Base-by-base conservation (phyloP, 2,329 filamentous ascomycete species). In the Sclerotinia subarctica region DNA sequence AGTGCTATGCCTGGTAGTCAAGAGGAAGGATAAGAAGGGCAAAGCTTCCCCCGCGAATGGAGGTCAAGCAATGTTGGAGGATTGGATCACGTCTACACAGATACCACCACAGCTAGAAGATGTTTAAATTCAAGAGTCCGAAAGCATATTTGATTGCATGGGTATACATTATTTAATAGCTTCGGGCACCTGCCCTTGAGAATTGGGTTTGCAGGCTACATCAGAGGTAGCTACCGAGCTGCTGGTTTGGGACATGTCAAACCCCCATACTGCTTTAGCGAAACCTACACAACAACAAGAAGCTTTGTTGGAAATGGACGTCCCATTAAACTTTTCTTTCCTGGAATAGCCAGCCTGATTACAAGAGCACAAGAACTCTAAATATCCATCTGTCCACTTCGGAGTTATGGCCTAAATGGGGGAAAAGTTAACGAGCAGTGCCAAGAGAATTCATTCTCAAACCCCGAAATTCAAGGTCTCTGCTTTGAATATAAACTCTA, bases 1-100 rank as follows among this genome's bases (percentile, higher is more conserved):
- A 73, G 93, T 97, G 58, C 82, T 99, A 35, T 98, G 94, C 79
- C 84, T 99, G 69, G 90, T 99, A 11, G 89, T 99, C 75, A 89
- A 88, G 78, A 91, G 90, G 77, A 88, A 90, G 70, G 90, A 88
- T 59, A 82, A 79, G 72, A 84, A 80, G 72, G 77, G 78, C 58
- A 78, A 75, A 72, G 72, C 73, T 62, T 72, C 74, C 56, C 26
- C 26, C 4, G 51, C 24, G 70, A 70, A 71, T 15, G 81, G 80
- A 58, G 86, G 87, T 53, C 89, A 91, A 77, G 88, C 87, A 67
- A 84, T 88, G 78, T 93, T 94, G 91, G 91, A 93, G 79, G 90
- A 92, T 75, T 94, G 92, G 89, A 93, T 94, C 75, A 82, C 85
- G 32, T 92, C 90, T 58, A 94, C 90, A n/a, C 92, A 94, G 77